These are phyloP conservation scores for Plasmodium reichenowi DNA, from an alignment of 169 alveolate genomes.

Conservation along the genomic window DNA sequence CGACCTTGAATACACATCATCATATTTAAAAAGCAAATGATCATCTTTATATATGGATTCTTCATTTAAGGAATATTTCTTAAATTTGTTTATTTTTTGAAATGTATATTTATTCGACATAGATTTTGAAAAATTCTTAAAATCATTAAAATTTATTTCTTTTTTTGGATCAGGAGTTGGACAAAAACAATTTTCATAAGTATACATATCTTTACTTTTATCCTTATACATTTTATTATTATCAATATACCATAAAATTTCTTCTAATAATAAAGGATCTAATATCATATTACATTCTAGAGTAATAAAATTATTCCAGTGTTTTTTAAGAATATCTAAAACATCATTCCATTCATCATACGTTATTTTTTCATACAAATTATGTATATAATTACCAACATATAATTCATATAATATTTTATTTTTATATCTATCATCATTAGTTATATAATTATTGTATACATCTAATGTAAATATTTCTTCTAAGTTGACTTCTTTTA, in stretches of 20 bases:
- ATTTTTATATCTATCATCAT: constrained; percentile 61
- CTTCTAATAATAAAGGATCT: constrained; percentile 68
- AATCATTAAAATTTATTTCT: constrained; percentile 40
- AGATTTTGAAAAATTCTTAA: constrained; percentile 53
- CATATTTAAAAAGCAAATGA: constrained; percentile 45
- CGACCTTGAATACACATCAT: constrained; percentile 17
- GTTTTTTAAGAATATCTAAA: constrained; percentile 48
- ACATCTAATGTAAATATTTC: constrained; percentile 68
- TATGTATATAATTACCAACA: constrained; percentile 53
- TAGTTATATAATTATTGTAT: constrained; percentile 55
- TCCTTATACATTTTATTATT: constrained; percentile 73
- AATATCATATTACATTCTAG: constrained; percentile 66
- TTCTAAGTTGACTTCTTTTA: constrained; percentile 56
- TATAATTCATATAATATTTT: constrained; percentile 56
- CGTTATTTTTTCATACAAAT: constrained; percentile 43
- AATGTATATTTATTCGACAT: constrained; percentile 57
- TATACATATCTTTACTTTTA: constrained; percentile 46
- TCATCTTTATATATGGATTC: background rate
- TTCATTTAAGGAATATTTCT: constrained; percentile 50
- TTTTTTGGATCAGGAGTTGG: constrained; percentile 73
- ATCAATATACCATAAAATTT: constrained; percentile 71
- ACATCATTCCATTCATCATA: constrained; percentile 25
- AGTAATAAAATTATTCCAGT: constrained; percentile 59
- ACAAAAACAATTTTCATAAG: constrained; percentile 66
- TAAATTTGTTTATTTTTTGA: constrained; percentile 27